Evolutionary conservation across 2,329 filamentous ascomycete species (phyloP).

Genomic region (Coniochaeta sp.): DNA sequence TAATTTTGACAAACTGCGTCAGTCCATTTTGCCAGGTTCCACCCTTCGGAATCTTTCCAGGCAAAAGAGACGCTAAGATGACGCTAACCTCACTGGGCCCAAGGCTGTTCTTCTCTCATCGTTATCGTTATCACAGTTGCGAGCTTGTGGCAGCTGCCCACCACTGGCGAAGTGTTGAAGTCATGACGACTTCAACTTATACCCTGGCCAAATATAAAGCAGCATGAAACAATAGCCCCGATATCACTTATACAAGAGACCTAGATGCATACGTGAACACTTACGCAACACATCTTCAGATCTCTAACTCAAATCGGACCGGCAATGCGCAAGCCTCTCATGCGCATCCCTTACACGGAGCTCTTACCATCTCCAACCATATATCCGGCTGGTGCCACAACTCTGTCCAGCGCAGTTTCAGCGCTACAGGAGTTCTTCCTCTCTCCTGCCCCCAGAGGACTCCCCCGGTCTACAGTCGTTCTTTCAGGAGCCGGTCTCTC

Average conservation of each 20-base stretch:
- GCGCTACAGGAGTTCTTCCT: constrained; percentile 73
- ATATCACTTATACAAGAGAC: too few relatives aligned
- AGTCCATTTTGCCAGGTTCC: not conserved
- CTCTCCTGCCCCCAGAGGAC: constrained; percentile 43
- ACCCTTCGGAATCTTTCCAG: not conserved
- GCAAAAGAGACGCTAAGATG: not conserved
- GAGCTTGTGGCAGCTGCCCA: not conserved
- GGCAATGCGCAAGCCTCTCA: constrained; percentile 61
- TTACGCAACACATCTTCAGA: constrained; percentile 4
- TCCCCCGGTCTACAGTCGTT: constrained; percentile 40
- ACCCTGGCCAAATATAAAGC: not conserved
- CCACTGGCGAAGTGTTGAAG: not conserved
- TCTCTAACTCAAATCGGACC: constrained; percentile 8
- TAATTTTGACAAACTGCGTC: not conserved
- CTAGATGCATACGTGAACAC: constrained; percentile 1
- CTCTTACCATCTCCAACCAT: constrained; percentile 70
- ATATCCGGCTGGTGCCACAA: constrained; percentile 64
- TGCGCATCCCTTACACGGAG: constrained; percentile 88
- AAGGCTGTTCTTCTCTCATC: not conserved
- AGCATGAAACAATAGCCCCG: not conserved
- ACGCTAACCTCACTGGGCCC: not conserved
- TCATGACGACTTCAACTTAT: not conserved
- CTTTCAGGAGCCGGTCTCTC: constrained; percentile 84
- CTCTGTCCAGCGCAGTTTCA: constrained; percentile 64
- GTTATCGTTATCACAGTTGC: not conserved